A percentile compares a stretch with the other conserved stretches of the same genome.
These are phyloP conservation scores for Penicillium decumbens DNA, from an alignment of 2,329 filamentous ascomycete species.

Conservation along the genomic window DNA sequence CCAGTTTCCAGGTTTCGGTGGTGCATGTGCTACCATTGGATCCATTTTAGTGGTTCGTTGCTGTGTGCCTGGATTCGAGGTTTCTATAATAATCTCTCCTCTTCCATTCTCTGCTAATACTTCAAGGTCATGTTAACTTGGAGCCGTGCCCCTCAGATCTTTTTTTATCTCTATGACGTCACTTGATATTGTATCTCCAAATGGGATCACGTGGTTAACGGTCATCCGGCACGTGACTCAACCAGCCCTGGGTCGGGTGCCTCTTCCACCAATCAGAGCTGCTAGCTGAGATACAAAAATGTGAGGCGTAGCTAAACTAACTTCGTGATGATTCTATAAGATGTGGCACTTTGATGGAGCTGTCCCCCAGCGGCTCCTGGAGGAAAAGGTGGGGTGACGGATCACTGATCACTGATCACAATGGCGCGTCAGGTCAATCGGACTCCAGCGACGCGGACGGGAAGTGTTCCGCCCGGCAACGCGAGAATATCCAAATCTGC, in stretches of 20 bases:
- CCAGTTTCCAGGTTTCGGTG: background rate
- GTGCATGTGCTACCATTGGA: background rate
- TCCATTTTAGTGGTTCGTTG: background rate
- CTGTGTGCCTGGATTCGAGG: background rate
- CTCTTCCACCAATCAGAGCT: background rate
- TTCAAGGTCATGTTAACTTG: no score
- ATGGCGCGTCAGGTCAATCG: slow-evolving; percentile 5
- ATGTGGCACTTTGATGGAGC: background rate
- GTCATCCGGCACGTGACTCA: background rate
- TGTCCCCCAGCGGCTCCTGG: background rate
- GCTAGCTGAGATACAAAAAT: background rate
- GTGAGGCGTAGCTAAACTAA: background rate
- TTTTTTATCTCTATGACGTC: slow-evolving; percentile 11
- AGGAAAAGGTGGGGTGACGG: background rate
- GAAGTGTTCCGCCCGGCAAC: background rate
- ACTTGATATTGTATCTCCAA: slow-evolving; percentile 1
- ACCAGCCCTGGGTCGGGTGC: background rate
- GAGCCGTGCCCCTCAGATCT: background rate
- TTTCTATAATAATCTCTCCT: background rate
- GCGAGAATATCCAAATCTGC: slow-evolving; percentile 1
- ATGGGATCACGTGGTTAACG: background rate
- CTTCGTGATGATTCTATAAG: background rate
- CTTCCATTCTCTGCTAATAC: no score
- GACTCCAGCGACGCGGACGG: background rate
- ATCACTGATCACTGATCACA: background rate